Conservation (phyloP, 2,329 filamentous ascomycete species). For the Cladosporium sphaerospermum region DNA sequence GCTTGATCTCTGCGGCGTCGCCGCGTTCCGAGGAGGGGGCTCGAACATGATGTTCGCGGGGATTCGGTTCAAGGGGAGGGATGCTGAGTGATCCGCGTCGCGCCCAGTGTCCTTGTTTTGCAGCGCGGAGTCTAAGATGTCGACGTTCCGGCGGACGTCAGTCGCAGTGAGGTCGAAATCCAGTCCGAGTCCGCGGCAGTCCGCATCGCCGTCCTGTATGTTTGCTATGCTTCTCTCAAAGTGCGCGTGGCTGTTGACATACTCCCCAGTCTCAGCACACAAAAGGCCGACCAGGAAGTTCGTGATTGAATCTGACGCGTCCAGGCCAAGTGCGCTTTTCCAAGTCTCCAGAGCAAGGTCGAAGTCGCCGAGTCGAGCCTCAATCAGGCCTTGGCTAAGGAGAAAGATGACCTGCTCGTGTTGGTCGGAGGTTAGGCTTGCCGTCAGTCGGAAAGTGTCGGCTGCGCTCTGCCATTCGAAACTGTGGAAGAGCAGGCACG, state of each 20-base stretch:
- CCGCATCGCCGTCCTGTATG: constrained; percentile 13
- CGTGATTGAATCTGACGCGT: constrained; percentile 17
- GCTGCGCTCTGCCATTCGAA: constrained; percentile 30
- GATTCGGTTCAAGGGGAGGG: constrained; percentile 11
- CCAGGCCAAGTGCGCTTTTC: constrained; percentile 17
- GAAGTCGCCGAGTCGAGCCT: constrained; percentile 27
- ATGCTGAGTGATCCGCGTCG: neutral
- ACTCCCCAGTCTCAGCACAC: constrained; percentile 21
- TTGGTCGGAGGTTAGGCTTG: constrained; percentile 13
- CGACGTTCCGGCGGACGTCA: constrained; percentile 14
- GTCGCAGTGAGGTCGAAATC: constrained; percentile 18
- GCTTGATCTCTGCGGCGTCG: neutral
- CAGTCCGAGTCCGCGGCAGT: constrained; percentile 16
- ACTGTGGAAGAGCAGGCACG: constrained; percentile 25
- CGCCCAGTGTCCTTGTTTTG: neutral
- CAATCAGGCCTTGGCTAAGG: constrained; percentile 27
- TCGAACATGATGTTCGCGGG: constrained; percentile 25
- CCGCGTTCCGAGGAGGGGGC: constrained; percentile 11
- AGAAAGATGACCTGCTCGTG: constrained; percentile 18
- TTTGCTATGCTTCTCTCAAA: constrained; percentile 18
- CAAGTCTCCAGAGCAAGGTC: constrained; percentile 19
- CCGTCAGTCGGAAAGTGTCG: constrained; percentile 22
- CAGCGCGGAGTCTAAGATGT: neutral
- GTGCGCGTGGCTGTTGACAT: constrained; percentile 18
- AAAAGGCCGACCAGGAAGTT: constrained; percentile 27